These are phyloP conservation scores for Paramecium octaurelia DNA, from an alignment of 73 alveolate genomes.

Conservation along the genomic window DNA sequence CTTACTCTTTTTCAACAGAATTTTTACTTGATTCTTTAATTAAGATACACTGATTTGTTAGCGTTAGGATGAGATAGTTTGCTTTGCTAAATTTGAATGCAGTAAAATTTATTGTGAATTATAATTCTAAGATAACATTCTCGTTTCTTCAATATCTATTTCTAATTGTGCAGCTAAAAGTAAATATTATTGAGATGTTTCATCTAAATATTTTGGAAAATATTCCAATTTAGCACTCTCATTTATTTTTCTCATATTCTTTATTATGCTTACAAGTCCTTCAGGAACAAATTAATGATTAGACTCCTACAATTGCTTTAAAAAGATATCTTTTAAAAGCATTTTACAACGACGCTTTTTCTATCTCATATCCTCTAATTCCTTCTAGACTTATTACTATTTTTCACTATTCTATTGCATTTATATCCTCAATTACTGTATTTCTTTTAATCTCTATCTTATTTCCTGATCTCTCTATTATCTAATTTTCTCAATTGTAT, in stretches of 20 bases:
- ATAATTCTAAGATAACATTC: background rate
- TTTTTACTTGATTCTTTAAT: conserved; percentile 1
- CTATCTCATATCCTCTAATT: conserved; percentile 38
- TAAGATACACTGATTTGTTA: background rate
- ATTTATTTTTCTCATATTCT: conserved; percentile 43
- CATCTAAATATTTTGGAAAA: conserved; percentile 20
- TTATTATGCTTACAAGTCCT: background rate
- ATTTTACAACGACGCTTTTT: conserved; percentile 8
- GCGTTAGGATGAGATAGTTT: background rate
- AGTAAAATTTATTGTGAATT: background rate
- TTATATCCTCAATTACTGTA: background rate
- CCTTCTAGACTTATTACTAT: background rate
- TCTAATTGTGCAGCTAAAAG: background rate
- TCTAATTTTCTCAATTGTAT: background rate
- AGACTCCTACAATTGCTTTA: background rate
- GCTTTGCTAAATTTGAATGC: background rate
- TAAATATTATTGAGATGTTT: background rate
- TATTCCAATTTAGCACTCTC: conserved; percentile 28
- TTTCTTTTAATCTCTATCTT: background rate
- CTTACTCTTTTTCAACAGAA: background rate
- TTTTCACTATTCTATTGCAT: conserved; percentile 13
- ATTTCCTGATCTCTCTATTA: background rate
- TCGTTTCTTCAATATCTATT: conserved; percentile 31
- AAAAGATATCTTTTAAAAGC: conserved; percentile 23
- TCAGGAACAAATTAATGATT: conserved; percentile 28